Evolutionary conservation across 2,329 filamentous ascomycete species (phyloP).

Genomic region (Penicillium sp.): DNA sequence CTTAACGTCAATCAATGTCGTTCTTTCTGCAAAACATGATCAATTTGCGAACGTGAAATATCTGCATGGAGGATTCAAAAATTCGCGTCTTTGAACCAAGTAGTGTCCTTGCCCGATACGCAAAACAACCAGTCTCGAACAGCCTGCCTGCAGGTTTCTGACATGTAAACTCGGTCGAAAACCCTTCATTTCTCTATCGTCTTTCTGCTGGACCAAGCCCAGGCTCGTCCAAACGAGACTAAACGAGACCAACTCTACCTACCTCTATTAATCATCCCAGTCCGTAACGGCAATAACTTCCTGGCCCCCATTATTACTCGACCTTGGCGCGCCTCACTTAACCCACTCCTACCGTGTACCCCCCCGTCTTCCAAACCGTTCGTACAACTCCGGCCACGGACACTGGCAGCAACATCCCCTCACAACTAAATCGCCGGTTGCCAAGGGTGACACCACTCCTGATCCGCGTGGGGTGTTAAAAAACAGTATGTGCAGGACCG

Average conservation of each 20-base stretch:
- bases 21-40: not conserved
- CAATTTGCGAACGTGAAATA: not conserved
- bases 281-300: not conserved
- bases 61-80: not conserved
- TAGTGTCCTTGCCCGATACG: not conserved
- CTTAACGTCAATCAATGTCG: not conserved
- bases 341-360: not conserved
- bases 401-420: slow-evolving; percentile 11
- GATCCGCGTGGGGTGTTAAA: slow-evolving; percentile 6
- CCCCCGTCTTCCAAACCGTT: slow-evolving; percentile 3
- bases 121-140: not conserved
- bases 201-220: not conserved
- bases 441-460: slow-evolving; percentile 7
- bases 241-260: not conserved
- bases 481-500: not conserved
- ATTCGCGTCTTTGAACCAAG: not conserved
- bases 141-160: slow-evolving; percentile 2
- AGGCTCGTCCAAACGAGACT: not conserved
- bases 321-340: not conserved
- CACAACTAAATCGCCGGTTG: slow-evolving; percentile 13
- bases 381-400: slow-evolving; percentile 22
- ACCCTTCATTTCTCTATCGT: not conserved
- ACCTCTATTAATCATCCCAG: not conserved
- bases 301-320: not conserved
- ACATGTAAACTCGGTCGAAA: not conserved